Evolutionary conservation across 2,329 filamentous ascomycete genomes (phyloP).

Genomic region (Lasiodiplodia sp.): DNA sequence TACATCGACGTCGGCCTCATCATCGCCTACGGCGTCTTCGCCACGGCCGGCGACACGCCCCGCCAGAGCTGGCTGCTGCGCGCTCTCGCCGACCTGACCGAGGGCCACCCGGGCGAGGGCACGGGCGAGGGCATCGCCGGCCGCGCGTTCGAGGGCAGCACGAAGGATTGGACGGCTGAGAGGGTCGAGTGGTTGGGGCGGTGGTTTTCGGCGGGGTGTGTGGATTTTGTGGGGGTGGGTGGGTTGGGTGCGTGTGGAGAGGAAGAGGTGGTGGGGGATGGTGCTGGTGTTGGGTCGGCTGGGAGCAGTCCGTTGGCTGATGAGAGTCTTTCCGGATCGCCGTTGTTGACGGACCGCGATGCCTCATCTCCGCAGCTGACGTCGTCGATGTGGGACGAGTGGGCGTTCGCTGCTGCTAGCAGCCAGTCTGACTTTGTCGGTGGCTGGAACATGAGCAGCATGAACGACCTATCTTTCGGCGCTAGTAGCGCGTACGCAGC

Average conservation of each 20-base stretch:
- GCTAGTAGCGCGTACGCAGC: too few species aligned
- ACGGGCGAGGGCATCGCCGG: background rate
- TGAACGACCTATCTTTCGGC: too few species aligned
- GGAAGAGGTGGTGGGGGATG: background rate
- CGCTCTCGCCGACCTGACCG: slow-evolving; percentile 12
- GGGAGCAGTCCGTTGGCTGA: background rate
- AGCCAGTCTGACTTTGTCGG: background rate
- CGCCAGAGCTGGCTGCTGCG: background rate
- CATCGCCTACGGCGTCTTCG: slow-evolving; percentile 15
- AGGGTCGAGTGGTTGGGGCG: slow-evolving; percentile 11
- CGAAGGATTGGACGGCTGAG: background rate
- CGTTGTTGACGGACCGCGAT: too few species aligned
- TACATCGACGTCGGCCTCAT: slow-evolving; percentile 29
- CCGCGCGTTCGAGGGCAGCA: background rate
- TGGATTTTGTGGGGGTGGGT: background rate
- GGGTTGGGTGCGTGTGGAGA: background rate
- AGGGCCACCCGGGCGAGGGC: background rate
- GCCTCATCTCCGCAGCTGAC: background rate
- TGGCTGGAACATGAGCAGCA: background rate
- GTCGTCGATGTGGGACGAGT: background rate
- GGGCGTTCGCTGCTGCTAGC: background rate
- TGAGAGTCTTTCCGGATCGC: background rate
- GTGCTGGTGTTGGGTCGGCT: too few species aligned
- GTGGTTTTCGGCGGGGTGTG: slow-evolving; percentile 20
- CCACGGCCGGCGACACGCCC: background rate